Conservation (phyloP, 2,329 filamentous ascomycete species). For the Hymenotorrendiella dingleyae region DNA sequence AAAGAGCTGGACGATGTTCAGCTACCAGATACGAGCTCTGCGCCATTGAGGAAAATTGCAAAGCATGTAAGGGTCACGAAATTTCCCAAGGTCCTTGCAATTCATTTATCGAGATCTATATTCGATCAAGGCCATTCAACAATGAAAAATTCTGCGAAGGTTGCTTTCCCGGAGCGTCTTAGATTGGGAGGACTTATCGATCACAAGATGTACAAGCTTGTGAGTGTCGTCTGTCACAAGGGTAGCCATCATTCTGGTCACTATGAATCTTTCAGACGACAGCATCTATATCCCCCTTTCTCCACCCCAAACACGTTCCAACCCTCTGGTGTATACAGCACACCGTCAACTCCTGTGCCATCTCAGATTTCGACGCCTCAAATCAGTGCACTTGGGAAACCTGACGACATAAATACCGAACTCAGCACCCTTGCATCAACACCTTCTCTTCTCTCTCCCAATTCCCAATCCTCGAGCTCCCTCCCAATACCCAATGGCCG, state of each 20-base stretch:
- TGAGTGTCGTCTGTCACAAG: constrained; percentile 88
- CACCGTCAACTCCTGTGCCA: constrained; percentile 19
- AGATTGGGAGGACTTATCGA: constrained; percentile 74
- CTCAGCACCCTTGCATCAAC: constrained; percentile 22
- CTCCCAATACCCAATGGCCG: constrained; percentile 18
- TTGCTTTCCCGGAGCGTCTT: constrained; percentile 83
- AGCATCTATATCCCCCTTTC: constrained; percentile 72
- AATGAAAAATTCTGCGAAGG: constrained; percentile 90
- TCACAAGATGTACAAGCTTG: constrained; percentile 74
- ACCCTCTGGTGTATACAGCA: constrained; percentile 60
- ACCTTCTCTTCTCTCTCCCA: constrained; percentile 25
- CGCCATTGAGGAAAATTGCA: constrained; percentile 78
- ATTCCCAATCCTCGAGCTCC: constrained; percentile 23
- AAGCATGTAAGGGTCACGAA: constrained; percentile 80
- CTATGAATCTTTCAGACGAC: constrained; percentile 91
- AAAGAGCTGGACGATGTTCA: constrained; percentile 63
- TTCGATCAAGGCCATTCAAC: constrained; percentile 73
- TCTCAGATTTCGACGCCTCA: constrained; percentile 26
- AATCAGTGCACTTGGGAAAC: constrained; percentile 32
- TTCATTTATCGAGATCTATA: constrained; percentile 90
- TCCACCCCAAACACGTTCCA: constrained; percentile 78
- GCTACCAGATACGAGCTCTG: constrained; percentile 67
- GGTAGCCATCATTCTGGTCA: constrained; percentile 94
- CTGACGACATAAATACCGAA: constrained; percentile 18
- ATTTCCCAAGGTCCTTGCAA: constrained; percentile 84